Base-by-base conservation (phyloP, 768 basidiomycete species). In the Phanerochaete carnosa region DNA sequence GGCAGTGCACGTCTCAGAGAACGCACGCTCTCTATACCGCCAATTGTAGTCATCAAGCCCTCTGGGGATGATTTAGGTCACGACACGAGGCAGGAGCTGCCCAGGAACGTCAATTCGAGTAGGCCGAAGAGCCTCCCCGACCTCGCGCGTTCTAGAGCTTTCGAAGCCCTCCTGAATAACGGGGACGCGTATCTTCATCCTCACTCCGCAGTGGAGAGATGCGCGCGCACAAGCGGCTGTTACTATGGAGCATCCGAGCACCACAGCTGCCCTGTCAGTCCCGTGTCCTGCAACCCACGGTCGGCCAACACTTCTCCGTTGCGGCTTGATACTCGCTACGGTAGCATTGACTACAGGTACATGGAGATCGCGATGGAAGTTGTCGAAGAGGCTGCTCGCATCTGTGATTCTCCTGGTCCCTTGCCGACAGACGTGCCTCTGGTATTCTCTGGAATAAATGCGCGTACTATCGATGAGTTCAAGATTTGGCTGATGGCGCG, bases 391-490 rank as follows among this genome's bases (percentile, higher is more conserved):
- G 68, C 76, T 15, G 62, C 71, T 1, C 65, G 60, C 45, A 61
- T 77, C 30, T 70, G 70, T 61, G 72, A 72, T 58, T 66, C 72
- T 37, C 60, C 60, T 3, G 65, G 65, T 19, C 56, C 68, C 16
- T 39, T 76, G 30, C 66, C 69, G 12, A 68, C 66, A 49, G 72
- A 74, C 63, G 66, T 64, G 30, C 70, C 75, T 1, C 69, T 77
- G 28, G 65, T 72, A 33, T 70, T 72, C 60, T 66, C 70, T 0
- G 74, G 73, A 45, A 71, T 76, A 49, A 72, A 72, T 35, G 69
- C 72, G 39, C 67, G 67, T 61, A 73, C 69, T 6, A 64, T 72
- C 7, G 66, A 70, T 22, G 65, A 68, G 32, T 64, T 76, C 28
- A 65, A 70, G 16, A 9, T 15, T 9, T 51, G 69, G 69, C 25